A percentile compares a stretch with the other conserved stretches of the same genome.
Conservation (phyloP, 2,329 filamentous ascomycete genomes). For the Neofusicoccum laricinum region DNA sequence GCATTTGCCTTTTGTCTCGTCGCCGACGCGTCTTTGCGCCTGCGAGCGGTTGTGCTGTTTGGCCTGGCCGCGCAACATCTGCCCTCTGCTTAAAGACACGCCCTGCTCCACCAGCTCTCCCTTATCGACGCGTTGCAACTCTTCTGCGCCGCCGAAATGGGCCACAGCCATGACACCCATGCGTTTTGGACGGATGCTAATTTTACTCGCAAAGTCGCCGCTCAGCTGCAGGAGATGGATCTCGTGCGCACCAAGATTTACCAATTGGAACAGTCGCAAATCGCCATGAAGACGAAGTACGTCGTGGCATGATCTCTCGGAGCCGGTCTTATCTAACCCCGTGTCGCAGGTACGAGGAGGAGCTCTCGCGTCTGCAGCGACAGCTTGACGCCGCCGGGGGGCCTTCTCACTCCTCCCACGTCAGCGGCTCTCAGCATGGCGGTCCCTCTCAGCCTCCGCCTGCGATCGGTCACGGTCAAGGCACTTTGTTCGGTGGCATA, state of each 20-base stretch:
- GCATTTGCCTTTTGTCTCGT: neutral
- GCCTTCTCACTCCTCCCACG: slow-evolving; percentile 63
- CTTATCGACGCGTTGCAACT: neutral
- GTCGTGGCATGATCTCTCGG: slow-evolving; percentile 30
- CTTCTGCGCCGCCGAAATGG: neutral
- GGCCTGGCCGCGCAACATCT: neutral
- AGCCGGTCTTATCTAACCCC: neutral
- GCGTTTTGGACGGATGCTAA: slow-evolving; percentile 4
- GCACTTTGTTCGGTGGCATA: slow-evolving; percentile 90
- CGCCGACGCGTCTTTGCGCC: slow-evolving; percentile 3
- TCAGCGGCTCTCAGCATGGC: slow-evolving; percentile 68
- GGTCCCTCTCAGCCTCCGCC: slow-evolving; percentile 82
- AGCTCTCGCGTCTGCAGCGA: slow-evolving; percentile 78
- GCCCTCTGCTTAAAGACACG: neutral
- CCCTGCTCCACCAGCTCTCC: neutral
- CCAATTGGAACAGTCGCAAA: slow-evolving; percentile 84
- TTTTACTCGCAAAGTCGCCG: slow-evolving; percentile 62
- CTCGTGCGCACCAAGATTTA: slow-evolving; percentile 92
- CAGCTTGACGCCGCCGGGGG: slow-evolving; percentile 76
- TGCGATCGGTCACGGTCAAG: slow-evolving; percentile 79
- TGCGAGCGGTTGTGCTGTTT: neutral
- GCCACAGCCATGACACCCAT: neutral
- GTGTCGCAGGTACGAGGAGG: slow-evolving; percentile 82
- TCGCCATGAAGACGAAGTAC: slow-evolving; percentile 88
- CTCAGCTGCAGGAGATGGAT: slow-evolving; percentile 92